Conservation (phyloP, 345 rosid genomes). For the Corchorus olitorius region DNA sequence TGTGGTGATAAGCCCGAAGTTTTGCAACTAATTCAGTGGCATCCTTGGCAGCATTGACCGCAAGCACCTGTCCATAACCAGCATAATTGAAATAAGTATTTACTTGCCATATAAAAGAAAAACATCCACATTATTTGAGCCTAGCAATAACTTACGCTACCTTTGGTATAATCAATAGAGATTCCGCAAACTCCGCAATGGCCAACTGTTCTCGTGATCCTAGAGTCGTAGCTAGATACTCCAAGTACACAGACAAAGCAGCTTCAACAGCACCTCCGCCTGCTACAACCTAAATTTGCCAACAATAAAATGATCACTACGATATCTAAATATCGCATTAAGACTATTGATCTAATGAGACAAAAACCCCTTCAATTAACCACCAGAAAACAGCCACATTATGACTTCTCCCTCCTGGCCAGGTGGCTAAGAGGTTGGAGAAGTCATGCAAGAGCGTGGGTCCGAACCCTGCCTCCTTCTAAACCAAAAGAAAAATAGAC, state of each 20-base stretch:
- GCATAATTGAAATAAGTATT: background rate
- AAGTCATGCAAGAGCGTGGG: no score
- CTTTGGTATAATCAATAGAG: conserved; percentile 87
- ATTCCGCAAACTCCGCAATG: conserved; percentile 94
- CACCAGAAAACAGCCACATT: background rate
- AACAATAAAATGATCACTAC: conserved; percentile 8
- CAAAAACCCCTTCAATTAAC: no score
- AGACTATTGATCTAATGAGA: background rate
- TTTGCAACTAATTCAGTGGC: conserved; percentile 95
- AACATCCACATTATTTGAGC: background rate
- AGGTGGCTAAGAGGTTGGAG: no score
- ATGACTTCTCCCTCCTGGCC: no score
- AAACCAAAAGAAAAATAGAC: no score
- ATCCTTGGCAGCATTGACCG: conserved; percentile 97
- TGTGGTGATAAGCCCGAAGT: conserved; percentile 89
- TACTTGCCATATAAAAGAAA: background rate
- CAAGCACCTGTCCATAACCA: conserved; percentile 63
- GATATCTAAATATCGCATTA: background rate
- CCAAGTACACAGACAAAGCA: conserved; percentile 87
- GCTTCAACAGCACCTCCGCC: conserved; percentile 99
- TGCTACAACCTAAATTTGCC: conserved; percentile 76
- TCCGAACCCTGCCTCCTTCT: no score
- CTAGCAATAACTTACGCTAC: conserved; percentile 30
- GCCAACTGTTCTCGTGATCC: conserved; percentile 96
- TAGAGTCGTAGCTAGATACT: conserved; percentile 87